Conservation (phyloP, 202 grass and related monocot genomes). For the Brachypodium distachyon region DNA sequence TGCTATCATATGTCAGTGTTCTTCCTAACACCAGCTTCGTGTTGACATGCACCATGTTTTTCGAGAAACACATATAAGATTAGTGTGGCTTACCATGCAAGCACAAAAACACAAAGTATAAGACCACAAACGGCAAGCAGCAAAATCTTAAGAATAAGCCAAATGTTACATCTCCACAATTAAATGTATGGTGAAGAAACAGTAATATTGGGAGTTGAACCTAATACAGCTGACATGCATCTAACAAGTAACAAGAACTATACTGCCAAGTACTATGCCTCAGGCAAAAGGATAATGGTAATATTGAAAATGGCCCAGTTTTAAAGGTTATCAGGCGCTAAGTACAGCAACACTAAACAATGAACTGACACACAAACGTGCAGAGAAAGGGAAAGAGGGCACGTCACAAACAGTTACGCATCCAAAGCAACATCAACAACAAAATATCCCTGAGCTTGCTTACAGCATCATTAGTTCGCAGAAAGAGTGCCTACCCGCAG, state of each 20-base stretch:
- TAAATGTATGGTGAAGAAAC: not conserved
- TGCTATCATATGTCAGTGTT: not conserved
- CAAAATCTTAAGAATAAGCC: not conserved
- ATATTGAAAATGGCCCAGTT: not conserved
- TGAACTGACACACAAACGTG: not conserved
- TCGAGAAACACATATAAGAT: conserved; percentile 11
- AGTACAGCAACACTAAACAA: not conserved
- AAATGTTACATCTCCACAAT: not conserved
- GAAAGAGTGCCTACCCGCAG: conserved; percentile 73
- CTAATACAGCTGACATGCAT: not conserved
- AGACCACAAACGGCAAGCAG: not conserved
- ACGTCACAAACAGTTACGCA: conserved; percentile 4
- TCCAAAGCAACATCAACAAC: conserved; percentile 15
- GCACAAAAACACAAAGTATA: not conserved
- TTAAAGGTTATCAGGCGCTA: not conserved
- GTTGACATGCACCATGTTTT: not conserved
- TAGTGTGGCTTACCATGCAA: not conserved
- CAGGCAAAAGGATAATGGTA: not conserved
- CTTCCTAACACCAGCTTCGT: not conserved
- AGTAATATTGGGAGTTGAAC: not conserved
- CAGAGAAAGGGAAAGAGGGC: not conserved
- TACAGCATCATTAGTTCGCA: not conserved
- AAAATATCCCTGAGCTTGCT: conserved; percentile 15
- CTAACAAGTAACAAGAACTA: conserved; percentile 4
- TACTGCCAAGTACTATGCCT: not conserved